These are phyloP conservation scores for Pugionium dolabratum DNA, from an alignment of 345 rosid genomes.

Conservation along the genomic window DNA sequence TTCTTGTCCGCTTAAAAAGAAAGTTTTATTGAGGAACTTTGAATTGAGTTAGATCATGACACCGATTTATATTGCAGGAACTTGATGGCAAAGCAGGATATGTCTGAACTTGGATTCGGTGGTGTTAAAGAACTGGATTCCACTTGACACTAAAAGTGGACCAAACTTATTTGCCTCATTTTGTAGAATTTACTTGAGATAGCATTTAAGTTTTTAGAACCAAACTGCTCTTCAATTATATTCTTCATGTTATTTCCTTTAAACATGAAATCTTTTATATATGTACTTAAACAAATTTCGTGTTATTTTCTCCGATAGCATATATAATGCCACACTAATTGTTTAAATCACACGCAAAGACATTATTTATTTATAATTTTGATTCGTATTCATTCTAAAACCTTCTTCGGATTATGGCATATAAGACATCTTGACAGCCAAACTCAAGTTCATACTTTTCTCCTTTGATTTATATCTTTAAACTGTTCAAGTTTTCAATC, in stretches of 20 bases:
- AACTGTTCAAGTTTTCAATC: neutral
- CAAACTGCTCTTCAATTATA: neutral
- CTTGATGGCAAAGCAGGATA: slow-evolving; percentile 90
- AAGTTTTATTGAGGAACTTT: neutral
- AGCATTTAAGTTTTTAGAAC: neutral
- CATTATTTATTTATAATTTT: no score
- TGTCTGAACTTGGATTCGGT: slow-evolving; percentile 80
- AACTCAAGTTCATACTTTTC: no score
- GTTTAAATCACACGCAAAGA: no score
- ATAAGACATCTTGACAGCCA: no score
- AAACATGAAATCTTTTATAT: no score
- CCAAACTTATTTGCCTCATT: no score
- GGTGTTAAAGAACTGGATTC: slow-evolving; percentile 47
- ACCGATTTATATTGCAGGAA: slow-evolving; percentile 51
- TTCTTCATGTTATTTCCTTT: neutral
- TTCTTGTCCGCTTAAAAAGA: neutral
- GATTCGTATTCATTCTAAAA: no score
- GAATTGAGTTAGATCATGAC: neutral
- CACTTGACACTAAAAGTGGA: neutral
- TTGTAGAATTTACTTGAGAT: neutral
- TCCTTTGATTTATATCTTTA: no score
- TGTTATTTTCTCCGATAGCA: no score
- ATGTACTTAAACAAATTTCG: no score
- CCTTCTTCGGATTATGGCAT: no score
- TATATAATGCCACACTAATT: no score